phyloP scores from a whole-genome alignment of 257 asterid species.

The Ligustrum vulgare region DNA sequence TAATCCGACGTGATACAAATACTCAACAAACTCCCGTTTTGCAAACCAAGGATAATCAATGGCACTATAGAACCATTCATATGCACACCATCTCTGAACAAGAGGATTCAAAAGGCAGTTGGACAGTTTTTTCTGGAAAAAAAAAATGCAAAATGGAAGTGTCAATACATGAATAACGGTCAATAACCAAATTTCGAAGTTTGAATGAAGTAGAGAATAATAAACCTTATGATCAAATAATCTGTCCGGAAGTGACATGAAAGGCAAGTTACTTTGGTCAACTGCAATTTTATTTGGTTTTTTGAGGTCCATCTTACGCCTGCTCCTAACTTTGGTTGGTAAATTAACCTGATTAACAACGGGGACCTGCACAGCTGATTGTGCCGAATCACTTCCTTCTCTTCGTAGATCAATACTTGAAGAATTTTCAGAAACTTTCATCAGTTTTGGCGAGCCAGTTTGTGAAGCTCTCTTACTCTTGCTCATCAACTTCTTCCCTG shows the following conservation, averaged over 20 bases:
- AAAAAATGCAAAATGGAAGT: not conserved
- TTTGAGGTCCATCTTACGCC: constrained; percentile 60
- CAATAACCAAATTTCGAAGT: constrained; percentile 24
- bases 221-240: constrained; percentile 51
- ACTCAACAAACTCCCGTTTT: constrained; percentile 86
- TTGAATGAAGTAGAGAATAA: constrained; percentile 19
- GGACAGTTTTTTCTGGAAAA: constrained; percentile 59
- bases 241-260: constrained; percentile 45
- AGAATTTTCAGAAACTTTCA: constrained; percentile 61
- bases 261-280: constrained; percentile 40
- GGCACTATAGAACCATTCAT: constrained; percentile 96
- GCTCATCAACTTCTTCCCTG: constrained; percentile 44
- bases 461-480: constrained; percentile 63
- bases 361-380: constrained; percentile 57
- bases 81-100: constrained; percentile 79
- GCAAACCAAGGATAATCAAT: constrained; percentile 97
- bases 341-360: constrained; percentile 50
- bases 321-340: constrained; percentile 69
- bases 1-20: constrained; percentile 66
- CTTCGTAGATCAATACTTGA: constrained; percentile 59
- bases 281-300: constrained; percentile 49
- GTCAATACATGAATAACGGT: constrained; percentile 13
- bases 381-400: constrained; percentile 89
- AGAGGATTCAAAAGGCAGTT: constrained; percentile 53
- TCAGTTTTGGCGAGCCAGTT: constrained; percentile 53